These are phyloP conservation scores for Thecaphora thlaspeos DNA, from an alignment of 1,284 basidiomycete species.

Conservation along the genomic window DNA sequence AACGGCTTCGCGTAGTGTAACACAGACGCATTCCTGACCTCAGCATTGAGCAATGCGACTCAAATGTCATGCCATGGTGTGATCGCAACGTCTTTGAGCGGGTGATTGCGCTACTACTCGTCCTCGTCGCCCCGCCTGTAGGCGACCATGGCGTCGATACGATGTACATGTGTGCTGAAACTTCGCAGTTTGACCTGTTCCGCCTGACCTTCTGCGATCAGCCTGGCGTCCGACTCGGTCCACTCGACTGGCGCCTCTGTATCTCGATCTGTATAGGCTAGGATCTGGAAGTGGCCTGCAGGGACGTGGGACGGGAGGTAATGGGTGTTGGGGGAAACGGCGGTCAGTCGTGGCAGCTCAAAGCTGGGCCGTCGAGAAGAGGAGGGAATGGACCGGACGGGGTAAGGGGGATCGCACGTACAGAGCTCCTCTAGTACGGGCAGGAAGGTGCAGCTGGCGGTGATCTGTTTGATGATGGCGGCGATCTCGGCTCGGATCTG, in stretches of 20 bases:
- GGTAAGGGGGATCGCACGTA: too few species aligned
- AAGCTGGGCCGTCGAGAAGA: too few species aligned
- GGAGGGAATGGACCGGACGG: background rate
- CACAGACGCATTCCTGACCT: too few species aligned
- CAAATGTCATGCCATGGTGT: too few species aligned
- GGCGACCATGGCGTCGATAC: slow-evolving; percentile 59
- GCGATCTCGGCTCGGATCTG: slow-evolving; percentile 97
- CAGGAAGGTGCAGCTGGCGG: slow-evolving; percentile 90
- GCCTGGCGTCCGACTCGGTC: slow-evolving; percentile 90
- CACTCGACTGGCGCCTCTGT: slow-evolving; percentile 85
- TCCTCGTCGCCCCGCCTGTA: slow-evolving; percentile 58
- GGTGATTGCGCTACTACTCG: too few species aligned
- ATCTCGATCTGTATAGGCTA: slow-evolving; percentile 72
- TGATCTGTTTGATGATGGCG: slow-evolving; percentile 97
- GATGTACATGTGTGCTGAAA: slow-evolving; percentile 59
- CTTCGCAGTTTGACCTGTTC: slow-evolving; percentile 76
- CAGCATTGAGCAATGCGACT: too few species aligned
- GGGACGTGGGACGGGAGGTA: too few species aligned
- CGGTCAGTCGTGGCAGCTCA: too few species aligned
- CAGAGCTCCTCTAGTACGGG: slow-evolving; percentile 93
- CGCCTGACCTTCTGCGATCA: slow-evolving; percentile 91
- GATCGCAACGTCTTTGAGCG: too few species aligned
- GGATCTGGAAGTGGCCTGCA: slow-evolving; percentile 75
- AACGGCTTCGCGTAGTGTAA: too few species aligned
- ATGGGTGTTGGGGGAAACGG: too few species aligned